These are phyloP conservation scores for Laburnicola sp. DNA, from an alignment of 2,329 filamentous ascomycete species.

Conservation along the genomic window DNA sequence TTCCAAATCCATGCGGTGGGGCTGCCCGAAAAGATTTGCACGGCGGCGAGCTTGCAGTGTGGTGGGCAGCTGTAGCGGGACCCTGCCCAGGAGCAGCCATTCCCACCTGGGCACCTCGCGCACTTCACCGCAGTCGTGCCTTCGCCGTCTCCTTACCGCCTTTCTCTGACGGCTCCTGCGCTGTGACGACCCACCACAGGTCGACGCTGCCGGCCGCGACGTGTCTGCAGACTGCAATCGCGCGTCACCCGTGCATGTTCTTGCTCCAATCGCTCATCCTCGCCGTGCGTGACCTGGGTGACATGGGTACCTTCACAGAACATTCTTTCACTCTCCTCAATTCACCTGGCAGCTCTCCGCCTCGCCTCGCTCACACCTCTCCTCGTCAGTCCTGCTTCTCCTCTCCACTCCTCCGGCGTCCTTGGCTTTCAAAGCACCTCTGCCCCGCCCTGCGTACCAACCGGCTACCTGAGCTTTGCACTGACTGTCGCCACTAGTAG, in stretches of 20 bases:
- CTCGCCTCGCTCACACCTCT: conserved; percentile 6
- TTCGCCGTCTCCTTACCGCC: conserved; percentile 14
- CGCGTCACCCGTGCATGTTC: neutral
- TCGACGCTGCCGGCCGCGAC: conserved; percentile 4
- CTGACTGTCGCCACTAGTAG: conserved; percentile 9
- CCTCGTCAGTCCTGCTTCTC: neutral
- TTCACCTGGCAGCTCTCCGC: neutral
- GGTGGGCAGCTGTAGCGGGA: too few relatives aligned
- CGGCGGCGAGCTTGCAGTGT: too few relatives aligned
- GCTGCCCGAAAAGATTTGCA: too few relatives aligned
- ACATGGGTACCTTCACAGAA: neutral
- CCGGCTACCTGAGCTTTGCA: conserved; percentile 2
- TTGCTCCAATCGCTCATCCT: neutral
- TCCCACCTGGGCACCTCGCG: too few relatives aligned
- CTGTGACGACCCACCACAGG: conserved; percentile 8
- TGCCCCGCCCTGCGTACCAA: conserved; percentile 5
- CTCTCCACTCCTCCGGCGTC: neutral
- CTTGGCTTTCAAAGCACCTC: conserved; percentile 3
- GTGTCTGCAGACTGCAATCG: neutral
- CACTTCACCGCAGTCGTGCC: neutral
- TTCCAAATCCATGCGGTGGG: too few relatives aligned
- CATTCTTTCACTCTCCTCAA: neutral
- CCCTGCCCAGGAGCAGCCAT: neutral
- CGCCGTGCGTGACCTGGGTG: neutral
- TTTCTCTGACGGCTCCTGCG: conserved; percentile 5